Conservation (phyloP, 2,329 filamentous ascomycete genomes). For the Paradendryphiella salina region DNA sequence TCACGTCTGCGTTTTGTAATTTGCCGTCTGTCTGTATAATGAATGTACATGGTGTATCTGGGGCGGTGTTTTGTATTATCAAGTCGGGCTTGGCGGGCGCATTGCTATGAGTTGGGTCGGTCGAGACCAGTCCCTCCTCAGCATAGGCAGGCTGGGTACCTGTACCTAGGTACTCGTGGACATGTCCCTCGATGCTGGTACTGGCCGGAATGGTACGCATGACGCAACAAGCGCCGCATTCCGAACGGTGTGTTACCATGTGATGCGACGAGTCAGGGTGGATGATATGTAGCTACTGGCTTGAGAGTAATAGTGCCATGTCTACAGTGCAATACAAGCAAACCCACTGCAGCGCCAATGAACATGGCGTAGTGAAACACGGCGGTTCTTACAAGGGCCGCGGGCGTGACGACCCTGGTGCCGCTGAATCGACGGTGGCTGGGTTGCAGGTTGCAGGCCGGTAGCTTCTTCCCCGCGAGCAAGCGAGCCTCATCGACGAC, state of each 20-base stretch:
- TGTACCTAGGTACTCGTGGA: slow-evolving; percentile 3
- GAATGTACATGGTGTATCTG: not conserved
- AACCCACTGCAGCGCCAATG: not conserved
- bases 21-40: slow-evolving; percentile 1
- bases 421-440: not conserved
- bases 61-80: slow-evolving; percentile 1
- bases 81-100: slow-evolving; percentile 2
- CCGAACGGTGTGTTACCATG: not conserved
- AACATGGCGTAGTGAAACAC: slow-evolving; percentile 7
- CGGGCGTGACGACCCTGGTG: slow-evolving; percentile 2
- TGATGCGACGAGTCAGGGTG: too few relatives aligned
- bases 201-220: slow-evolving; percentile 12
- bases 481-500: slow-evolving; percentile 10
- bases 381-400: not conserved
- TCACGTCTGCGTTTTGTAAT: slow-evolving; percentile 1
- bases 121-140: slow-evolving; percentile 11
- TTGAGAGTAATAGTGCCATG: not conserved
- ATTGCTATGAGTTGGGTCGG: slow-evolving; percentile 1
- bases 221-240: slow-evolving; percentile 15
- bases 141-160: slow-evolving; percentile 9
- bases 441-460: not conserved
- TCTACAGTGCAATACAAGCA: not conserved
- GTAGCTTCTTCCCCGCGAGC: slow-evolving; percentile 13
- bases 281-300: too few relatives aligned
- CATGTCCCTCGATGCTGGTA: slow-evolving; percentile 5